These are phyloP conservation scores for Jaminaea rosea DNA, from an alignment of 1,284 basidiomycete genomes.

Conservation along the genomic window DNA sequence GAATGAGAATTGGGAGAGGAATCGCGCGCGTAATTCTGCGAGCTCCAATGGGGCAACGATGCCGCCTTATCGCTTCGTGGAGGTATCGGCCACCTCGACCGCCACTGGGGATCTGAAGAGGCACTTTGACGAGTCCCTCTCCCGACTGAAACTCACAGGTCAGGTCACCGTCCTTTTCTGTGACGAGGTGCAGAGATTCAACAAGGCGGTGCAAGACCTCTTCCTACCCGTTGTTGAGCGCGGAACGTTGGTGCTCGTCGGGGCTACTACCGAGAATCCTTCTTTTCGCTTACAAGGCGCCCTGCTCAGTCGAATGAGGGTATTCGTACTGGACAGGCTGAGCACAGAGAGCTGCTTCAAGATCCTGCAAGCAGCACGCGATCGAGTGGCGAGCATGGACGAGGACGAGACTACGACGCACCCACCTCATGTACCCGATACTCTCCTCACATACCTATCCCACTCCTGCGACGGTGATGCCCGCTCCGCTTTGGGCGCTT, in stretches of 20 bases:
- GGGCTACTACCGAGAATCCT: slow-evolving; percentile 86
- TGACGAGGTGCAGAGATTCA: slow-evolving; percentile 78
- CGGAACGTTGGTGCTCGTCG: slow-evolving; percentile 55
- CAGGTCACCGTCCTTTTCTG: slow-evolving; percentile 65
- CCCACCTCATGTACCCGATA: neutral
- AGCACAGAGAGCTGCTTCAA: slow-evolving; percentile 21
- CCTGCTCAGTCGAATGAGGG: slow-evolving; percentile 68
- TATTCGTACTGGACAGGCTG: slow-evolving; percentile 42
- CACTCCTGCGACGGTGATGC: slow-evolving; percentile 10
- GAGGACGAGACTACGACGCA: neutral
- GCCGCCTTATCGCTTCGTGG: slow-evolving; percentile 30
- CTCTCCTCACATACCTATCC: slow-evolving; percentile 28
- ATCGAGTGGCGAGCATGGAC: neutral
- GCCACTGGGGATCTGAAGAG: slow-evolving; percentile 70
- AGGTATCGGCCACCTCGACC: slow-evolving; percentile 50
- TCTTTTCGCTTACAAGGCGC: slow-evolving; percentile 65
- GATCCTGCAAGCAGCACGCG: slow-evolving; percentile 55
- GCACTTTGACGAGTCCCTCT: slow-evolving; percentile 71
- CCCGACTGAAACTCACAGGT: slow-evolving; percentile 61
- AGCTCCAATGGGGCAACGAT: slow-evolving; percentile 51
- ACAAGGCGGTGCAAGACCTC: slow-evolving; percentile 66
- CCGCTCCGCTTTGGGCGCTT: slow-evolving; percentile 24
- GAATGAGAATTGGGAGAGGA: slow-evolving; percentile 64
- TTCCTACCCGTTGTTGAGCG: slow-evolving; percentile 21
- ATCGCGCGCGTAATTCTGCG: too few species aligned